Percentiles rank a stretch among this genome's conserved stretches.
These are phyloP conservation scores for Aspergillus hiratsukae DNA, from an alignment of 2,329 filamentous ascomycete genomes.

Conservation along the genomic window DNA sequence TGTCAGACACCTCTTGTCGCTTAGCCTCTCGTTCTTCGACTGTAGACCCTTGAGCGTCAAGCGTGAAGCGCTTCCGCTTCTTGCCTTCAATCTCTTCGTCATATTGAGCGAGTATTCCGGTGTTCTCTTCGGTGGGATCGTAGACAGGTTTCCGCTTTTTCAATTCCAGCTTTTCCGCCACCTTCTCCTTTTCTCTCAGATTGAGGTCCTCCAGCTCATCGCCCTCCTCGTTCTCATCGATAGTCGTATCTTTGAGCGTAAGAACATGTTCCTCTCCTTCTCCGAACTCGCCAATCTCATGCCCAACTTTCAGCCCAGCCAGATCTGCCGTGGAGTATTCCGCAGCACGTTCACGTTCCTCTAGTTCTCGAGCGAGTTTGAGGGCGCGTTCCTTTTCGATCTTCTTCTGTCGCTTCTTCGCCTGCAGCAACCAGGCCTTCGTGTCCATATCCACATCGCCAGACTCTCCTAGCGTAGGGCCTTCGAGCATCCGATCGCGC, in stretches of 20 bases:
- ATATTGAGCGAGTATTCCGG: conserved; percentile 79
- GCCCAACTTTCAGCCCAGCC: conserved; percentile 84
- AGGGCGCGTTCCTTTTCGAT: conserved; percentile 70
- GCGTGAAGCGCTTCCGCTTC: conserved; percentile 79
- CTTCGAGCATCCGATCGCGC: conserved; percentile 69
- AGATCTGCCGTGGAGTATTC: conserved; percentile 84
- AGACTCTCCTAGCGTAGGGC: conserved; percentile 75
- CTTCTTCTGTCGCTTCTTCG: conserved; percentile 92
- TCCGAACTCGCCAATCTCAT: conserved; percentile 76
- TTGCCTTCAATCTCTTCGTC: conserved; percentile 93
- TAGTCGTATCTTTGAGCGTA: conserved; percentile 88
- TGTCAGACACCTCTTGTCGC: conserved; percentile 52
- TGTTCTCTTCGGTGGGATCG: conserved; percentile 70
- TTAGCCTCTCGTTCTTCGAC: conserved; percentile 58
- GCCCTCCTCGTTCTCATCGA: conserved; percentile 78
- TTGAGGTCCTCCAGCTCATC: conserved; percentile 65
- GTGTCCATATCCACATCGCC: conserved; percentile 68
- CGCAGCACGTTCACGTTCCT: conserved; percentile 66
- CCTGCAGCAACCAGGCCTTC: conserved; percentile 77
- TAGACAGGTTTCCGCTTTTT: conserved; percentile 91
- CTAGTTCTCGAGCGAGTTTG: conserved; percentile 68
- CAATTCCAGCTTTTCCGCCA: conserved; percentile 66
- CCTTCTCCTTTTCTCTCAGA: conserved; percentile 39
- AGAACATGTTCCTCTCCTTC: conserved; percentile 80
- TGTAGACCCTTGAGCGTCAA: conserved; percentile 71